Percentiles rank a stretch among this genome's conserved stretches.
These are phyloP conservation scores for Rhytidiadelphus loreus DNA, from an alignment of 225 moss, liverwort and hornwort species.

Conservation along the genomic window DNA sequence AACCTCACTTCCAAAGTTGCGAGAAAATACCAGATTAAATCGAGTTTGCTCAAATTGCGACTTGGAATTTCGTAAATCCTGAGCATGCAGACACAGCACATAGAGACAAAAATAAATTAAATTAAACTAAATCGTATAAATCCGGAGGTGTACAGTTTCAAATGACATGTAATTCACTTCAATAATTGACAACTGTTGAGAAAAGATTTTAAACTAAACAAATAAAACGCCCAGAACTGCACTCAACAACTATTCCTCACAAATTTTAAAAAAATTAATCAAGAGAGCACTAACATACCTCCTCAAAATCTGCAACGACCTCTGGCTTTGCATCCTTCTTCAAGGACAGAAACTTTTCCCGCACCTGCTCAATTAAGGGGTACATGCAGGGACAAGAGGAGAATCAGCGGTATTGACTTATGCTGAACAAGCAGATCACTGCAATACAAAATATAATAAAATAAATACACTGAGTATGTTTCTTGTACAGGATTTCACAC, in stretches of 20 bases:
- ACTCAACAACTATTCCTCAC: background rate
- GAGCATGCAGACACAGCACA: conserved; percentile 5
- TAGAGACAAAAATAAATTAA: background rate
- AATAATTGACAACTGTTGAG: background rate
- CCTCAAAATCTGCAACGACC: conserved; percentile 76
- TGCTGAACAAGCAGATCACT: background rate
- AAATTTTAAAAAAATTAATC: background rate
- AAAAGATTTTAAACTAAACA: background rate
- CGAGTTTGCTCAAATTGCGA: conserved; percentile 89
- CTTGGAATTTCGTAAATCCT: conserved; percentile 79
- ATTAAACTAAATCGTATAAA: background rate
- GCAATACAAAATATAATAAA: background rate
- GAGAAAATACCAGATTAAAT: conserved; percentile 59
- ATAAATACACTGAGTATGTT: background rate
- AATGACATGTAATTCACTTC: background rate
- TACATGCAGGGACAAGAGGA: background rate
- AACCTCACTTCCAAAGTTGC: background rate
- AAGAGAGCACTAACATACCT: conserved; percentile 19
- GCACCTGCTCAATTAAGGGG: conserved; percentile 30
- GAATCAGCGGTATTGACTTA: background rate
- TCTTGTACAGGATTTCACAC: background rate
- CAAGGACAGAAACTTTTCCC: conserved; percentile 75
- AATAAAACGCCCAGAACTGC: background rate
- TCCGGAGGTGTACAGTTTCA: background rate
- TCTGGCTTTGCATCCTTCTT: conserved; percentile 88